These are phyloP conservation scores for Caryopteris hybrid DNA, from an alignment of 305 asterid genomes.

Conservation along the genomic window DNA sequence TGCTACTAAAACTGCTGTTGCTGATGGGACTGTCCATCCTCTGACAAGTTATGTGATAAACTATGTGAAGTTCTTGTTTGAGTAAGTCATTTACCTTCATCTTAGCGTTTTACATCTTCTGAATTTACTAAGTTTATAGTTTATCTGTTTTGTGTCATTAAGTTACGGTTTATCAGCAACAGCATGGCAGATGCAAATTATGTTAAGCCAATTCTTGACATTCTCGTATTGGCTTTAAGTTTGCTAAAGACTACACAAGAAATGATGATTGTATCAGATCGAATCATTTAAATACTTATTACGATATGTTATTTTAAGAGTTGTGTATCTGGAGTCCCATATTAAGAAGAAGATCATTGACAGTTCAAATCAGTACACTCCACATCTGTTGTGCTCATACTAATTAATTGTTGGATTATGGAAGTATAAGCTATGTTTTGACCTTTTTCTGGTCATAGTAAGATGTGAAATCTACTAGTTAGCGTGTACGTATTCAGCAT, in stretches of 20 bases:
- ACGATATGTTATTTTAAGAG: not conserved
- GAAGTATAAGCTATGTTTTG: too few species aligned
- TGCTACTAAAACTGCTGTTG: slow-evolving; percentile 95
- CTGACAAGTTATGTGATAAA: slow-evolving; percentile 97
- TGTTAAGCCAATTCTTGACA: not conserved
- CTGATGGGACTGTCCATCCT: slow-evolving; percentile 98
- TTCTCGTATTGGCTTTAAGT: not conserved
- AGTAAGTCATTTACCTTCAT: slow-evolving; percentile 51
- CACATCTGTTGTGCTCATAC: not conserved
- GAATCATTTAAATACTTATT: not conserved
- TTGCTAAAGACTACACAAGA: not conserved
- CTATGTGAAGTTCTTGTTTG: slow-evolving; percentile 93
- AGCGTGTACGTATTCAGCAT: not conserved
- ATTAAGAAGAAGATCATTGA: not conserved
- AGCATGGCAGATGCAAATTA: slow-evolving; percentile 5
- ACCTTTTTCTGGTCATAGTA: too few species aligned
- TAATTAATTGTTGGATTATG: not conserved
- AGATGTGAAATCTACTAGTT: not conserved
- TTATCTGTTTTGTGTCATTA: not conserved
- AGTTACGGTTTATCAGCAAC: not conserved
- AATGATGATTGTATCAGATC: not conserved
- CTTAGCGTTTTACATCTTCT: not conserved
- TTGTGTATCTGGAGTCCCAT: too few species aligned
- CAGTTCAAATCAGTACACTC: not conserved
- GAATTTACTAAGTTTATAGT: not conserved